A percentile compares a stretch with the other conserved stretches of the same genome.
These are phyloP conservation scores for Candida vartiovaarae DNA, from an alignment of 805 yeast genomes.

Conservation along the genomic window DNA sequence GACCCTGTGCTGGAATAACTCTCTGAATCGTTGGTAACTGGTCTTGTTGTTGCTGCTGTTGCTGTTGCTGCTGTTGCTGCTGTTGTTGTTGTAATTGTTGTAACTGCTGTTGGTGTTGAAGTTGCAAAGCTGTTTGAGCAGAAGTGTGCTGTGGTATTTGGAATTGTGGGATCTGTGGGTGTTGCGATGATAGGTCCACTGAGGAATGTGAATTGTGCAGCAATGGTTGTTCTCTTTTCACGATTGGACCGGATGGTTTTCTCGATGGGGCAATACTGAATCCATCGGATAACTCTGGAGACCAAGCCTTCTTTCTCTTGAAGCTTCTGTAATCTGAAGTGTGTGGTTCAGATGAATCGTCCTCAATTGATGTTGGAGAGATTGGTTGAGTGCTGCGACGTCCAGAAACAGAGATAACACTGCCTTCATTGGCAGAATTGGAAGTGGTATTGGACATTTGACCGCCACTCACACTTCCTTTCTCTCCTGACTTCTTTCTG, in stretches of 20 bases:
- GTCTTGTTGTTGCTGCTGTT: conserved; percentile 4
- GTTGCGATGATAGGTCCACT: conserved; percentile 23
- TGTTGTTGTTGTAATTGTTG: conserved; percentile 8
- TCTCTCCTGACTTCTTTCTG: conserved; percentile 49
- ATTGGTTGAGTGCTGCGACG: conserved; percentile 27
- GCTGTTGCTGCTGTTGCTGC: conserved; percentile 7
- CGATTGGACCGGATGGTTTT: conserved; percentile 27
- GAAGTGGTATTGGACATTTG: conserved; percentile 11
- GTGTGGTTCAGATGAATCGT: conserved; percentile 48
- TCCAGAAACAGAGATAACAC: neutral
- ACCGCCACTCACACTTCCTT: conserved; percentile 3
- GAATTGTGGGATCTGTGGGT: neutral
- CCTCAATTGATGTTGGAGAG: conserved; percentile 60
- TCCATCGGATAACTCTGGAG: conserved; percentile 26
- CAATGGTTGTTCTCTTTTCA: conserved; percentile 25
- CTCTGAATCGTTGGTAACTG: conserved; percentile 48
- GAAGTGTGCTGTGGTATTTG: conserved; percentile 5
- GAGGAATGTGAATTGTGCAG: neutral
- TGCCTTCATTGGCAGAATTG: conserved; percentile 14
- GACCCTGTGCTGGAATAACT: conserved; percentile 93
- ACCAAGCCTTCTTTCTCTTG: conserved; percentile 41
- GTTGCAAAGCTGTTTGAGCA: no score
- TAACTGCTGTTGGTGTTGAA: neutral
- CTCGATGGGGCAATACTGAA: conserved; percentile 32
- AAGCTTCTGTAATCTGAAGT: conserved; percentile 33